Evolutionary conservation across 2,329 filamentous ascomycete species (phyloP).

Genomic region (Chaetomium globosum): DNA sequence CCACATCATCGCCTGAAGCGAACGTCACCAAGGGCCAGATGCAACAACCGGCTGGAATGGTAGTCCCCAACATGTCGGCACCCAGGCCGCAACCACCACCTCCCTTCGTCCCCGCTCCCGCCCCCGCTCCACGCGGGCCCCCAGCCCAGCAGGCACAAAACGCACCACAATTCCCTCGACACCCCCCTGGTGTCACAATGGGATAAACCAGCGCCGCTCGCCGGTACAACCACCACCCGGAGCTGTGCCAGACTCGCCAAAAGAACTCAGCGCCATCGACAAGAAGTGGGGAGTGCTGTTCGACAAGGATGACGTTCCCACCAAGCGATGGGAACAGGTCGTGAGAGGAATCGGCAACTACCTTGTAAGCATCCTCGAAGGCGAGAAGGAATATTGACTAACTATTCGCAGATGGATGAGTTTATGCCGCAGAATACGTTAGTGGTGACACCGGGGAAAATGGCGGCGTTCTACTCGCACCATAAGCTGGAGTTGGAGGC

Average conservation of each 20-base stretch:
- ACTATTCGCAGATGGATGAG: constrained; percentile 61
- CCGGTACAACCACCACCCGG: not conserved
- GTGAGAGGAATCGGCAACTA: constrained; percentile 73
- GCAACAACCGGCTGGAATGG: not conserved
- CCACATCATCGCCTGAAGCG: not conserved
- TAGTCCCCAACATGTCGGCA: constrained; percentile 2
- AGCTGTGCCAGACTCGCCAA: constrained; percentile 5
- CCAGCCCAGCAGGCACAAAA: not conserved
- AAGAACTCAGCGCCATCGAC: constrained; percentile 63
- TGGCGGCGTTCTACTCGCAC: constrained; percentile 71
- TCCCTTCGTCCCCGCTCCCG: not conserved
- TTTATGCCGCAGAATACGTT: constrained; percentile 68
- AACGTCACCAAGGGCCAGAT: not conserved
- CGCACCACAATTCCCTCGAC: constrained; percentile 5
- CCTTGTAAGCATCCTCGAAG: constrained; percentile 56
- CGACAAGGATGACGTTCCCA: constrained; percentile 66
- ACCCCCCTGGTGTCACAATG: constrained; percentile 20
- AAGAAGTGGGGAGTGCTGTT: constrained; percentile 78
- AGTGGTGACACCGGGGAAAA: constrained; percentile 74
- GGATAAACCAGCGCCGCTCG: not conserved
- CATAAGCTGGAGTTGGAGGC: constrained; percentile 66
- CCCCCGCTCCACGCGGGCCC: not conserved
- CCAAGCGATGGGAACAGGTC: constrained; percentile 68
- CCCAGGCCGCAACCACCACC: not conserved
- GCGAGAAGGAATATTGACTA: not conserved